Base-by-base conservation (phyloP, 768 basidiomycete genomes). In the Pleurotus tuber-regium region DNA sequence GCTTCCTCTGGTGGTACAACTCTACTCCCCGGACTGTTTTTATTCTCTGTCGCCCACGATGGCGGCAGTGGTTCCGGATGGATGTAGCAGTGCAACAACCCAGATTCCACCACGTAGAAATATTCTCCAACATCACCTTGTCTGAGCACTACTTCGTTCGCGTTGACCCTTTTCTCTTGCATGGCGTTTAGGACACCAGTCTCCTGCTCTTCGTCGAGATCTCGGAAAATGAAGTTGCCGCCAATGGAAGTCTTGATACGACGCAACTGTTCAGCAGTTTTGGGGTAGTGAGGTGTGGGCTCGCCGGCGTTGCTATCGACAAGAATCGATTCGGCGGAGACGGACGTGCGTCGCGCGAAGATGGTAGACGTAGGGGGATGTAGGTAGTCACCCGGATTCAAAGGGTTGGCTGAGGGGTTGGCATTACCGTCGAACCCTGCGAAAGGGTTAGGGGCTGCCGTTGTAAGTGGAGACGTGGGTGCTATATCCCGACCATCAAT, bases 51-150 rank as follows among this genome's bases (percentile, higher is more conserved):
- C 30, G 78, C 65, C 79, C 83, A 85, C 26, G 77, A 70, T 0
- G 81, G 78, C 1, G 86, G 83, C 14, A 84, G 69, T 4, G 83
- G 82, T 41, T 86, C 87, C 3, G 81, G 77, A 49, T 78, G 82
- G 57, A 87, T 84, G 67, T 85, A 98, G 66, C 92, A 89, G 59
- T 94, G 78, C 55, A 98, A 75, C 52, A 83, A 70, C 2, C 97
- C 97, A 38, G 80, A 78, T 70, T 98, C 97, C 57, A 98, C 93
- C 48, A 98, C 91, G 69, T 99, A 99, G 68, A 98, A 98, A 70
- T 86, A 94, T 61, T 98, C 95, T 49, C 97, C 97, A 16, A 92
- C 89, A 59, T 97, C 95, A 41, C 97, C 97, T 68, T 99, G 97
- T 43, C 89, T 83, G 59, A 99, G 98, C 55, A 99, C 87, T n/a